phyloP scores from a whole-genome alignment of 140 eudicot species.

The Flaveria floridana region DNA sequence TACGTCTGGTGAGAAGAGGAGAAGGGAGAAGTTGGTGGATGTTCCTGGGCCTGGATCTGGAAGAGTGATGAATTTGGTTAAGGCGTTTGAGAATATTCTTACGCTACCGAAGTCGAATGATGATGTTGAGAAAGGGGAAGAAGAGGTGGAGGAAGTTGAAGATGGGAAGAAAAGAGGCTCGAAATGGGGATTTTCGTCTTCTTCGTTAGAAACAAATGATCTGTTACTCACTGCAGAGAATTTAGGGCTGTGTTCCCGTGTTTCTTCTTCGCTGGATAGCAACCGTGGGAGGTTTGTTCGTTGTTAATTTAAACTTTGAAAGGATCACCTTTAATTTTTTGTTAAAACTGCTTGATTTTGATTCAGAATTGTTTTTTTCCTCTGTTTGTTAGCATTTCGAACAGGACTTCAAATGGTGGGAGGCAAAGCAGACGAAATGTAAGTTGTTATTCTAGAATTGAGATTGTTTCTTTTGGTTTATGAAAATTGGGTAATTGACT shows the following conservation, averaged over 20 bases:
- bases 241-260: slow-evolving; percentile 62
- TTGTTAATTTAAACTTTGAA: neutral
- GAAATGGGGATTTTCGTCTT: slow-evolving; percentile 52
- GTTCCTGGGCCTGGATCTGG: slow-evolving; percentile 67
- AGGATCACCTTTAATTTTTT: neutral
- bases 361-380: slow-evolving; percentile 18
- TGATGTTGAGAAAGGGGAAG: slow-evolving; percentile 37
- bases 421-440: slow-evolving; percentile 73
- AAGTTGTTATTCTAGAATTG: slow-evolving; percentile 30
- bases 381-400: slow-evolving; percentile 37
- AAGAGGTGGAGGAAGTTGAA: slow-evolving; percentile 22
- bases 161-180: slow-evolving; percentile 28
- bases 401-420: slow-evolving; percentile 56
- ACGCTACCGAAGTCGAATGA: slow-evolving; percentile 47
- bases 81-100: slow-evolving; percentile 78
- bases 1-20: slow-evolving; percentile 44
- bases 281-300: slow-evolving; percentile 69
- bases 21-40: slow-evolving; percentile 52
- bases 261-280: slow-evolving; percentile 60
- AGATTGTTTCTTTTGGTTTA: slow-evolving; percentile 5
- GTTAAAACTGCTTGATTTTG: neutral
- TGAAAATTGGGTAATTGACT: slow-evolving; percentile 3
- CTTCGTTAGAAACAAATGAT: slow-evolving; percentile 36
- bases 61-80: slow-evolving; percentile 69
- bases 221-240: slow-evolving; percentile 68